Evolutionary conservation across 1,284 basidiomycete species (phyloP), one percentile per base, ranked within the genome.

Genomic region (Trichosporon faecale): DNA sequence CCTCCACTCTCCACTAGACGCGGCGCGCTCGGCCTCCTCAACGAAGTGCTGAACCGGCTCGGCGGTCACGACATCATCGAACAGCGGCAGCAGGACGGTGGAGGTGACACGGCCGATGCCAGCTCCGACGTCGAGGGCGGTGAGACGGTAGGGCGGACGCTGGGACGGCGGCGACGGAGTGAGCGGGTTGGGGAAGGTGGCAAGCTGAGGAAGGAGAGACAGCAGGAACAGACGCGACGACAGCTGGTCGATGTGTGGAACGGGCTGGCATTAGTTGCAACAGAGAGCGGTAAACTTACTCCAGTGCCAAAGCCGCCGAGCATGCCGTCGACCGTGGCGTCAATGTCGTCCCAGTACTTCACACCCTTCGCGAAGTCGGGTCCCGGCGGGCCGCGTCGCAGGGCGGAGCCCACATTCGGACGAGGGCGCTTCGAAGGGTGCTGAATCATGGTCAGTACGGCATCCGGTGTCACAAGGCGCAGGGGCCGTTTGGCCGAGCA

Each of bases 61-160:
- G 69, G 95, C 87, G 46, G 96, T 87, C 52, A 94, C 89, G 52
- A 97, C 91, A 77, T 94, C 91, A 35, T 90, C 88, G 72, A 94
- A 88, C 65, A 97, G 88, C 75, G 91, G 91, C 5, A 97, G 87
- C 11, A 98, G 88, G 12, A 94, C 91, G 72, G 91, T 89, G 4
- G 88, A 86, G 0, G 94, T 95, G 35, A 96, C 94, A 67, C 95
- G 89, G 8, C 95, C 95, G 65, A 98, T 91, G 2, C 95, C 95
- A 18, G 94, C 83, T 27, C 86, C 95, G 66, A 95, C 92, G 77
- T 98, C 95, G 16, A 98, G 87, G 0, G 91, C 93, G 40, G 92
- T 88, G 40, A 85, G 87, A 66, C 91, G 84, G 68, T 81, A 79
- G 33, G 77, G 65, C 46, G 82, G 73, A 76, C 70, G 70, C 9